These are phyloP conservation scores for Fusarium irregulare DNA, from an alignment of 2,329 filamentous ascomycete genomes.

Conservation along the genomic window DNA sequence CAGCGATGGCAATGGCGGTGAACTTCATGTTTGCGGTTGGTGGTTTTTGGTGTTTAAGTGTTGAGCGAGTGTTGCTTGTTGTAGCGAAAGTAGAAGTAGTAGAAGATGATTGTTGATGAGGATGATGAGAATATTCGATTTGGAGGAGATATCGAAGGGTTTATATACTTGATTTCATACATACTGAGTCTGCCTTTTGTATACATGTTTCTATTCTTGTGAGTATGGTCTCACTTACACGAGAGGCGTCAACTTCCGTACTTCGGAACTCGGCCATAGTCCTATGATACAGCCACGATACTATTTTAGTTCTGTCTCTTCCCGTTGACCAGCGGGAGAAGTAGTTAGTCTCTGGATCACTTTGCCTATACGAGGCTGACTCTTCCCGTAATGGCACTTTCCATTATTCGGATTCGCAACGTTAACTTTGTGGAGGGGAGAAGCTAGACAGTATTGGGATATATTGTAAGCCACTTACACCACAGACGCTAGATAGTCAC, in stretches of 20 bases:
- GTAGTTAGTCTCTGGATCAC: not conserved
- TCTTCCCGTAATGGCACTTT: not conserved
- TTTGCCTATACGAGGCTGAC: slow-evolving; percentile 24
- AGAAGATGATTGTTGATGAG: slow-evolving; percentile 27
- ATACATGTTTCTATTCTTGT: slow-evolving; percentile 27
- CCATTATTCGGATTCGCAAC: slow-evolving; percentile 5
- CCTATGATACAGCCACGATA: not conserved
- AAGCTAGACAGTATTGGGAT: slow-evolving; percentile 3
- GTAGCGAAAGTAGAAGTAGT: slow-evolving; percentile 17
- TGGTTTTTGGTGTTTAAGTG: not conserved
- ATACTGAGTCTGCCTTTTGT: rapidly evolving
- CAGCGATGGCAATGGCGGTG: slow-evolving; percentile 36
- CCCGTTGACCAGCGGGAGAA: not conserved
- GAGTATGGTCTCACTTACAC: slow-evolving; percentile 11
- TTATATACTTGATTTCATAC: slow-evolving; percentile 22
- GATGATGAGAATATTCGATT: slow-evolving; percentile 11
- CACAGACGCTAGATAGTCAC: slow-evolving; percentile 14
- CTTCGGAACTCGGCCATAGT: not conserved
- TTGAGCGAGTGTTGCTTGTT: slow-evolving; percentile 22
- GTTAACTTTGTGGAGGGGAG: slow-evolving; percentile 13
- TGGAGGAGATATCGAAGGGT: not conserved
- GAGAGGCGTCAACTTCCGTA: slow-evolving; percentile 12
- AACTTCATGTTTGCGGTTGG: slow-evolving; percentile 48
- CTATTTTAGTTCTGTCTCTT: not conserved
- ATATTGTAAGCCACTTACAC: slow-evolving; percentile 27